Evolutionary conservation across 768 basidiomycete genomes (phyloP), one percentile per base, ranked within the genome.

Genomic region (Tephrocybe sp.): DNA sequence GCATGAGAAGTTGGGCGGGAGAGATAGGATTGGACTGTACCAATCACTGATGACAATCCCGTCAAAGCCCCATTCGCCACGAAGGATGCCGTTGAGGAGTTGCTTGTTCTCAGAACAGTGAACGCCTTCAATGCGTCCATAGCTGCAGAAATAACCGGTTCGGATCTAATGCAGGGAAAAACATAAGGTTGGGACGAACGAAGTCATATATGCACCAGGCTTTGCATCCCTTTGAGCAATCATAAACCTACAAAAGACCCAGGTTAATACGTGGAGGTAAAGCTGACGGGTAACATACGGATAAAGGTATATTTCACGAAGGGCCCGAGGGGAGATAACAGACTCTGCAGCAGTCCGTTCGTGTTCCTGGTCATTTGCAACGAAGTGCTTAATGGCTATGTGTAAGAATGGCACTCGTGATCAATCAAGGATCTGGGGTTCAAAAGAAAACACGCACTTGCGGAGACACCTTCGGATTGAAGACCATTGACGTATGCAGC

Each of bases 21-120:
- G 26, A 11, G 48, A 48, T 50, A 63, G 10, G 13, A 36, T 5
- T 38, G 12, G 17, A 26, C 33, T 22, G 19, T 65, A 87, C 90
- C 89, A 92, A 64, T 91, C 90, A 55, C 85, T 87, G 69, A 91
- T 87, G 53, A 89, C 72, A 38, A 82, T 63, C 0, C 87, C 85
- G 26, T 83, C 72, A 57, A 85, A 87, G 31, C 77, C 74, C 89
- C 89, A 90, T 60, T 91, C 89, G 26, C 75, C 73, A 8, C 89
- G 78, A n/a, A 90, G 72, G 40, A 90, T 78, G 20, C 76, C 75
- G 20, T 74, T 74, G 23, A 91, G 65, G 26, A 91, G 72, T 36
- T 69, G 63, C n/a, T 66, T 70, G 59, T 81, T 87, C 65, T 92
- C 89, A 4, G 84, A 81, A 46, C 78, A 83, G 60, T 90, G 87